Evolutionary conservation across 345 rosid genomes (phyloP), one percentile per base, ranked within the genome.

Genomic region (Luvunga scandens): DNA sequence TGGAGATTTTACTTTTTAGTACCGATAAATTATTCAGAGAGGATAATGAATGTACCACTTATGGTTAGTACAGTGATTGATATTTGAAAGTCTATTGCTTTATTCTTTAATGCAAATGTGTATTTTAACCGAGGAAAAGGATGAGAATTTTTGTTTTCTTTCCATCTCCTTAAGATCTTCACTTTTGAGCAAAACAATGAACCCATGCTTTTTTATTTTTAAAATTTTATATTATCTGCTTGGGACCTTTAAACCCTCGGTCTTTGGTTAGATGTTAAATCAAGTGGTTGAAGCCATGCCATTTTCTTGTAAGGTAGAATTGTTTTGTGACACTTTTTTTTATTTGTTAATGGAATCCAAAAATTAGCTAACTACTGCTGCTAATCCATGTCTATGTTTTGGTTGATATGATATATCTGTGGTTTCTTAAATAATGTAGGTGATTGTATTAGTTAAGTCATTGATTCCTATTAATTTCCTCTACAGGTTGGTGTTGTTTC

Each of bases 401-500:
- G 34, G 3, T 33, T 24, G 22, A 50, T 4, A 25, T 63, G 19
- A 24, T 62, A 33, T 27, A 45, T 42, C n/a, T 50, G 33, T 34
- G 33, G 56, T 66, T 53, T 24, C 18, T 38, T 21, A 19, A 9
- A 53, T 55, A 19, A 66, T 67, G 13, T 13, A 12, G 31, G 25
- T 7, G 57, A 53, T 31, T 60, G 63, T 69, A 61, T 42, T 71
- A 33, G 45, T 57, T 65, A 30, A 50, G 39, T 69, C 5, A 73
- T 56, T 75, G 55, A 75, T 38, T 65, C n/a, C 3, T 4, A 64
- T 73, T 81, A 25, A 61, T 75, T 28, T 61, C 57, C 60, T 69
- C 45, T 87, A 85, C 88, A 93, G 99, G 96, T 95, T 83, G 99
- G 99, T 62, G 96, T 95, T 80, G 98, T 95, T 86, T 93, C 99